Percentiles rank a stretch among this genome's conserved stretches.
Conservation (phyloP, 1,139 yeast species). For the Hansenula sp. region DNA sequence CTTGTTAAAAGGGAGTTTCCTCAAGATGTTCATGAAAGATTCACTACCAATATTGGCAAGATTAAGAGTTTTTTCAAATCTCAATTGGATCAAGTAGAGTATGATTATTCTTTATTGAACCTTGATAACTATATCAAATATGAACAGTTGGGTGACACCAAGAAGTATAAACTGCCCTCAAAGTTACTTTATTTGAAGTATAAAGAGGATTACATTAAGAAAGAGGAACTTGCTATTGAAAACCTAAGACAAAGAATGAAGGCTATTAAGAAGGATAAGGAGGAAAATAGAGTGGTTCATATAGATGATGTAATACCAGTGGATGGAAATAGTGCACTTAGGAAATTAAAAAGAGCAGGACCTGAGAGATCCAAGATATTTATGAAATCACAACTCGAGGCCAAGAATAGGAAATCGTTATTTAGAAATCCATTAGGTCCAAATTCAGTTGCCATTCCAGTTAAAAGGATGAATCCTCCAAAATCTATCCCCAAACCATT, state of each 20-base stretch:
- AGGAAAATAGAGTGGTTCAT: constrained; percentile 40
- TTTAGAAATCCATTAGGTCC: constrained; percentile 17
- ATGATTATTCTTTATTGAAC: constrained; percentile 9
- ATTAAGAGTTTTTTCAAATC: constrained; percentile 15
- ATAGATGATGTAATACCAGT: constrained; percentile 26
- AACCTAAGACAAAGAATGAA: constrained; percentile 43
- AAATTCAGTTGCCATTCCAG: background rate
- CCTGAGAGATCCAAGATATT: constrained; percentile 19
- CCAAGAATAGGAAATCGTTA: constrained; percentile 12
- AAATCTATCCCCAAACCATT: background rate
- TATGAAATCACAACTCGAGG: constrained; percentile 22
- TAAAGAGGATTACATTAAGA: constrained; percentile 39
- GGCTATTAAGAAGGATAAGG: constrained; percentile 38
- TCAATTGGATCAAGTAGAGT: constrained; percentile 13
- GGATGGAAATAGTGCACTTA: constrained; percentile 4
- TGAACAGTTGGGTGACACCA: constrained; percentile 9
- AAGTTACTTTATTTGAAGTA: constrained; percentile 39
- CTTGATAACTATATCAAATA: constrained; percentile 15
- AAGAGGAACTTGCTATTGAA: constrained; percentile 47
- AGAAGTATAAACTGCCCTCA: constrained; percentile 31
- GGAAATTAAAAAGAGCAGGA: constrained; percentile 2
- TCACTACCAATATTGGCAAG: constrained; percentile 12
- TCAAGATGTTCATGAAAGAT: constrained; percentile 23
- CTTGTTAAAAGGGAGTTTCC: constrained; percentile 49
- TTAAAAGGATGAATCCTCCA: background rate